Base-by-base conservation (phyloP, 805 yeast genomes). In the Yamadazyma paraphyllophila region DNA sequence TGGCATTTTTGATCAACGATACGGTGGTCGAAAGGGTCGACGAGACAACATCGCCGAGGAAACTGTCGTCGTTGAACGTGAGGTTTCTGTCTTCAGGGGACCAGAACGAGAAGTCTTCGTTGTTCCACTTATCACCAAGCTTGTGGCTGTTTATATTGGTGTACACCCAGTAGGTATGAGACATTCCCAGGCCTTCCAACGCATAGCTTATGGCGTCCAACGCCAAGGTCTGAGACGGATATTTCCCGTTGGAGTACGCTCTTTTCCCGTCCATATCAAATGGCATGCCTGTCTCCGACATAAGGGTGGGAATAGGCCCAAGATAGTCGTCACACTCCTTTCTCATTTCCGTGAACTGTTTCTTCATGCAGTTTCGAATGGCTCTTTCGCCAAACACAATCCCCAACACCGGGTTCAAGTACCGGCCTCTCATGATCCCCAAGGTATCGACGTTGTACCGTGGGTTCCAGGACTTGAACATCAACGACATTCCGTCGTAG, bases 251-350 rank as follows among this genome's bases (percentile, higher is more conserved):
- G 1, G 63, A 61, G 59, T 79, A 92, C 0, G 97, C 86, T 39
- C 66, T 71, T 59, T 86, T 88, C 47, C 80, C 74, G 63, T 92
- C 91, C 97, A 92, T 88, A 62, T 94, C 97, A 62, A 85, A 88
- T 2, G 99, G 98, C 84, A 92, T 88, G 5, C 99, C 99, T n/a
- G 92, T 90, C 63, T 92, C 99, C 1, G 96, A 80, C 75, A 94
- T 82, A 16, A 92, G 66, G 8, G 85, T 77, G 0, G 97, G 96
- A 8, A 89, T 72, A 8, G 62, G 41, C 2, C 97, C 97, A 31
- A 91, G 63, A 26, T 76, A 61, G 3, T 73, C 74, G 5, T 66
- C 60, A 4, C 89, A 81, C 59, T 94, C 98, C 15, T 61, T 58
- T 44, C 74, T 77, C 69, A 92, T 77, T 47, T 77, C 84, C n/a